Percentiles rank a stretch among this genome's conserved stretches.
Evolutionary conservation across 1,284 basidiomycete genomes (phyloP).

Genomic region (Cryptococcus sp.): DNA sequence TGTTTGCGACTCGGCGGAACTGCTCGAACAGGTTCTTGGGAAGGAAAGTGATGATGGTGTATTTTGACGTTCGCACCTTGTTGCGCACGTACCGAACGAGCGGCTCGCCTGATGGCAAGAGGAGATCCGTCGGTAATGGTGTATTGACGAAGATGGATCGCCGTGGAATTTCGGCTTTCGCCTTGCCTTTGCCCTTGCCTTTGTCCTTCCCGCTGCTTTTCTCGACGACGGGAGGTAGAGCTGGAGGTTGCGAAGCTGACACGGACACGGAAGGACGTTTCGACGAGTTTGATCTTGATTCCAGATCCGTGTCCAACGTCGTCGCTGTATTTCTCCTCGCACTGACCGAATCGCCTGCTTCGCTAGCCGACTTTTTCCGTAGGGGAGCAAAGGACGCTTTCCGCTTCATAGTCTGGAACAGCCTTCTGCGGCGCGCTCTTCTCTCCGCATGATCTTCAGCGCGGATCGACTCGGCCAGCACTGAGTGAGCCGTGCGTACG

Average conservation of each 20-base stretch:
- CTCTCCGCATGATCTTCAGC: slow-evolving; percentile 72
- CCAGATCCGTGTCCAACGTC: slow-evolving; percentile 3
- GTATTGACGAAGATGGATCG: slow-evolving; percentile 79
- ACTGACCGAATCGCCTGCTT: slow-evolving; percentile 5
- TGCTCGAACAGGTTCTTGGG: slow-evolving; percentile 94
- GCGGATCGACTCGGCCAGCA: slow-evolving; percentile 79
- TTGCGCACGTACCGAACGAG: slow-evolving; percentile 77
- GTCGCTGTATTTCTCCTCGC: slow-evolving; percentile 16
- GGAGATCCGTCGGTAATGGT: slow-evolving; percentile 29
- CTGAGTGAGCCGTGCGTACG: slow-evolving; percentile 82
- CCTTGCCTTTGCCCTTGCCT: slow-evolving; percentile 19
- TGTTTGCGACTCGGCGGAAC: slow-evolving; percentile 85
- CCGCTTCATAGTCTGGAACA: slow-evolving; percentile 60
- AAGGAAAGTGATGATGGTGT: slow-evolving; percentile 85
- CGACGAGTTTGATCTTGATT: slow-evolving; percentile 3
- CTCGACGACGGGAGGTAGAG: background rate
- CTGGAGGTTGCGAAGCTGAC: background rate
- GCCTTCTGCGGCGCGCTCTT: slow-evolving; percentile 56
- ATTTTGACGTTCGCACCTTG: slow-evolving; percentile 94
- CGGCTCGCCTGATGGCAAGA: slow-evolving; percentile 67
- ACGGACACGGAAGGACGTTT: background rate
- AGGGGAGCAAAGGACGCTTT: slow-evolving; percentile 20
- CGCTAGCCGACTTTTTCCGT: slow-evolving; percentile 8
- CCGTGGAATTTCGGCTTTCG: slow-evolving; percentile 45
- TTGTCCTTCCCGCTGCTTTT: slow-evolving; percentile 1